Evolutionary conservation across 179 eudicot genomes (phyloP).

Genomic region (Spergularia azorica): DNA sequence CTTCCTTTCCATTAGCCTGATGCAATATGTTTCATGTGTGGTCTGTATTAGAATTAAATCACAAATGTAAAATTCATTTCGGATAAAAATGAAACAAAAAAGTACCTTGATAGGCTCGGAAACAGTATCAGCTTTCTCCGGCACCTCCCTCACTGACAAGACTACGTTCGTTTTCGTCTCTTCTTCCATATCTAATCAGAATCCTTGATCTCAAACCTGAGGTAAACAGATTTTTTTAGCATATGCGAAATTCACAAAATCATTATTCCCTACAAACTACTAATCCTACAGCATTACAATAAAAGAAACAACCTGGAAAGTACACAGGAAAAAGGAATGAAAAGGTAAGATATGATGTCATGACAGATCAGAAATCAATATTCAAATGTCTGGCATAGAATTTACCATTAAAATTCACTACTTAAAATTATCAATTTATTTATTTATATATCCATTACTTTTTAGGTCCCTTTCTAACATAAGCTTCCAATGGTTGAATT

Average conservation of each 20-base stretch:
- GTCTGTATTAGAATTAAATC: not conserved
- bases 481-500: not conserved
- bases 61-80: not conserved
- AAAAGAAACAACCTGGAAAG: constrained; percentile 4
- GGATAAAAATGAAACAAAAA: not conserved
- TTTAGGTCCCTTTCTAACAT: not conserved
- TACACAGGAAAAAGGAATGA: not conserved
- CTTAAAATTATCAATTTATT: not conserved
- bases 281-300: not conserved
- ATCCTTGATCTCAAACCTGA: constrained; percentile 26
- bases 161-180: constrained; percentile 51
- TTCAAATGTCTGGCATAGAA: not conserved
- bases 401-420: not conserved
- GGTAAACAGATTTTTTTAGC: constrained; percentile 4
- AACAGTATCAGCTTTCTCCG: constrained; percentile 37
- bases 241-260: not conserved
- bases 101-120: constrained; percentile 51
- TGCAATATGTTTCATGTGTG: not conserved
- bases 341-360: not conserved
- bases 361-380: constrained; percentile 18
- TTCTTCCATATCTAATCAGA: constrained; percentile 49
- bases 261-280: not conserved
- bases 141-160: constrained; percentile 47
- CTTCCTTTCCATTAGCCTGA: constrained; percentile 53
- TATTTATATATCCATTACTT: too few relatives aligned